Base-by-base conservation (phyloP, 257 asterid genomes). In the Scutellaria galericulata region DNA sequence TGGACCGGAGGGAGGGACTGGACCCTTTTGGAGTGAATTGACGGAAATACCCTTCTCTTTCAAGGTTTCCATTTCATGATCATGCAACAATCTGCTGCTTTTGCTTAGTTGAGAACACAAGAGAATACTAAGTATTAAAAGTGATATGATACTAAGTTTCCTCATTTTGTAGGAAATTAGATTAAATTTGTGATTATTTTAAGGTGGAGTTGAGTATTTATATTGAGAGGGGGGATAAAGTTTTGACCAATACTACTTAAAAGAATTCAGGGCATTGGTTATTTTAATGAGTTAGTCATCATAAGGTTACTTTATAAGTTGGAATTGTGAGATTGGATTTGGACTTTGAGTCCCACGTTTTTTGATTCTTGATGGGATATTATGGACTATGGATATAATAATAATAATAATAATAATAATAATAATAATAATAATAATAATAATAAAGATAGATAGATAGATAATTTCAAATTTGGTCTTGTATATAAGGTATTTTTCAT, bases 1-100 rank as follows among this genome's bases (percentile, higher is more conserved):
- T 9, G 92, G 75, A 11, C 85, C 90, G 9, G 95, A 87, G 56
- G 95, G 89, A 66, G 92, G 89, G 59, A 80, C 88, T 1, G 79
- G 80, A 10, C 88, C 94, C 71, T 51, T 90, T 9, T 82, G 71
- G 58, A 74, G 73, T 53, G 79, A 69, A n/a, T 66, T 35, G 6
- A 51, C 9, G 12, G 41, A 24, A 40, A 46, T 1, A 7, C 51
- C 51, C 64, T 35, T 62, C 24, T 37, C 35, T 35, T 31, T 53
- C 13, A 45, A 53, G 57, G 42, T 22, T 78, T 59, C 14, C 27
- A 8, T 44, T 24, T 58, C 71, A 20, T 31, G 37, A 31, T 63
- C 73, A 24, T 72, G 72, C 71, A 78, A 59, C 5, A 72, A 42
- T 67, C 78, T 59, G 55, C 75, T 42, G 45, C 75, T 24, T 66